Conservation (phyloP, 2,329 filamentous ascomycete genomes). For the Verticillium nonalfalfae region DNA sequence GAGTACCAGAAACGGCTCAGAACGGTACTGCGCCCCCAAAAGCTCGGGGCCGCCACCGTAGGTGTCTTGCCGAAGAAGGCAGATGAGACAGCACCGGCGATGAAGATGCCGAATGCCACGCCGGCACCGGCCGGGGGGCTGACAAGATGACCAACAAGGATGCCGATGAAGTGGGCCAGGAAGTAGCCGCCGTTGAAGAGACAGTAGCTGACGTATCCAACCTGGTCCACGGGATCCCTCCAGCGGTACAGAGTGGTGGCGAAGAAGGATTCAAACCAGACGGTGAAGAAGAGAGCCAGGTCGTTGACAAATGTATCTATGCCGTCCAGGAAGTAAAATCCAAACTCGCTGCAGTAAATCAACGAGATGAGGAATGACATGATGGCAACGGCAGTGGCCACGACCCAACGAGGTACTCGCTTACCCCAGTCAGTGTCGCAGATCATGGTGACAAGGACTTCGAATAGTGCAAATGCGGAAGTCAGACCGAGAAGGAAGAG, state of each 20-base stretch:
- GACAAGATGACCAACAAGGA: conserved; percentile 36
- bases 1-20: conserved; percentile 41
- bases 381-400: conserved; percentile 38
- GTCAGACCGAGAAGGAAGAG: conserved; percentile 46
- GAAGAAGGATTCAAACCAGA: conserved; percentile 41
- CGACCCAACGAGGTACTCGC: conserved; percentile 28
- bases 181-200: conserved; percentile 42
- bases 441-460: conserved; percentile 41
- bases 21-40: conserved; percentile 32
- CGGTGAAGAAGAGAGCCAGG: conserved; percentile 41
- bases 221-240: conserved; percentile 31
- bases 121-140: conserved; percentile 34
- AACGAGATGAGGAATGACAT: conserved; percentile 41
- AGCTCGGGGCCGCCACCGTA: conserved; percentile 14
- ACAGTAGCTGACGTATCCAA: conserved; percentile 32
- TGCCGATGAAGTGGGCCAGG: conserved; percentile 37
- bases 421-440: conserved; percentile 34
- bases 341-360: conserved; percentile 48
- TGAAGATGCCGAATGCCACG: conserved; percentile 41
- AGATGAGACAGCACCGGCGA: conserved; percentile 26
- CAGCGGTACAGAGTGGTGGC: conserved; percentile 45
- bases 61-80: conserved; percentile 32
- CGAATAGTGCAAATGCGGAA: conserved; percentile 46
- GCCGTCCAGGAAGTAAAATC: conserved; percentile 44
- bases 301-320: conserved; percentile 49